These are phyloP conservation scores for Acanthochlamys bracteata DNA, from an alignment of 106 monocot genomes.

Conservation along the genomic window DNA sequence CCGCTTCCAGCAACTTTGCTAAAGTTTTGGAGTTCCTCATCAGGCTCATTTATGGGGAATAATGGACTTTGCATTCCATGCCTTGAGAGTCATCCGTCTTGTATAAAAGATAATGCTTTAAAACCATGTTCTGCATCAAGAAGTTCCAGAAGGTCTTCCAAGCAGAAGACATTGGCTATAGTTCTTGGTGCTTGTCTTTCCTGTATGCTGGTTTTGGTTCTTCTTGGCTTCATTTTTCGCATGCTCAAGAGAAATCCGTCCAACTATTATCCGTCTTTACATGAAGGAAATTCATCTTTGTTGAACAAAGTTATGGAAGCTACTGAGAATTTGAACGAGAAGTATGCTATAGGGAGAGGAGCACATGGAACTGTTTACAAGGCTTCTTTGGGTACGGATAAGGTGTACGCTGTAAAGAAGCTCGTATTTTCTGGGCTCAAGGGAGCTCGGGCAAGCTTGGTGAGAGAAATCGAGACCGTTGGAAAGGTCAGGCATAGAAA, in stretches of 20 bases:
- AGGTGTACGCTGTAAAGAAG: slow-evolving; percentile 78
- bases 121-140: slow-evolving; percentile 24
- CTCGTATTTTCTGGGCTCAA: slow-evolving; percentile 24
- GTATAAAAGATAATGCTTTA: slow-evolving; percentile 17
- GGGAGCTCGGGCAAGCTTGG: slow-evolving; percentile 42
- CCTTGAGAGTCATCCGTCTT: slow-evolving; percentile 7
- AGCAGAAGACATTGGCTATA: slow-evolving; percentile 23
- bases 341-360: slow-evolving; percentile 58
- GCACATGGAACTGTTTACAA: slow-evolving; percentile 87
- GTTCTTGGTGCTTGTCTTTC: slow-evolving; percentile 29
- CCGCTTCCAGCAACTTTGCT: slow-evolving; percentile 37
- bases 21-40: slow-evolving; percentile 37
- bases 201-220: slow-evolving; percentile 26
- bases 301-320: slow-evolving; percentile 62
- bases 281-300: slow-evolving; percentile 62
- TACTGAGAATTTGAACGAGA: slow-evolving; percentile 75
- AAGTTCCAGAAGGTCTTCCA: slow-evolving; percentile 16
- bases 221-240: slow-evolving; percentile 10
- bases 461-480: slow-evolving; percentile 62
- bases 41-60: slow-evolving; percentile 65
- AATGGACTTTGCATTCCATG: slow-evolving; percentile 56
- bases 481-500: slow-evolving; percentile 72
- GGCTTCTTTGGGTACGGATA: slow-evolving; percentile 36
- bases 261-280: slow-evolving; percentile 16
- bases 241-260: slow-evolving; percentile 12